These are phyloP conservation scores for Epichloe sibirici DNA, from an alignment of 2,329 filamentous ascomycete species.

Conservation along the genomic window DNA sequence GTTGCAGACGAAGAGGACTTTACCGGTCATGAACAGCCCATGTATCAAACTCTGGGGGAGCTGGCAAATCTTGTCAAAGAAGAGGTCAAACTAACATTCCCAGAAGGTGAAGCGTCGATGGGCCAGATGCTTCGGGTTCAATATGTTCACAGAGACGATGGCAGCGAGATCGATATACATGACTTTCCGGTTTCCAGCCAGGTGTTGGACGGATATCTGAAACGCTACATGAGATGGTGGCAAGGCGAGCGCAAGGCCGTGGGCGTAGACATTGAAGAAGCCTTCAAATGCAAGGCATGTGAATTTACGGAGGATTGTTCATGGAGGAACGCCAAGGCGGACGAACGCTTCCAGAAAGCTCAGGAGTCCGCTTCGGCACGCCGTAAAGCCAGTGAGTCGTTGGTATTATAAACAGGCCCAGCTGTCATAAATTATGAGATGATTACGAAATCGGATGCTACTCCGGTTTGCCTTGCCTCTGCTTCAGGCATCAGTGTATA, in stretches of 20 bases:
- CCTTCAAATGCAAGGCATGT: slow-evolving; percentile 77
- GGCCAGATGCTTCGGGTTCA: slow-evolving; percentile 40
- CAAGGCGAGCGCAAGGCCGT: slow-evolving; percentile 57
- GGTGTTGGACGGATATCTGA: slow-evolving; percentile 53
- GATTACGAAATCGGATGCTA: too few species aligned
- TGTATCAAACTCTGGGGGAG: slow-evolving; percentile 35
- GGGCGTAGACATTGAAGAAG: slow-evolving; percentile 73
- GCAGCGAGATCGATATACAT: slow-evolving; percentile 39
- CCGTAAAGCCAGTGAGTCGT: slow-evolving; percentile 1
- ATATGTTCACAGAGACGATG: slow-evolving; percentile 40
- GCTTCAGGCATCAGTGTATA: too few species aligned
- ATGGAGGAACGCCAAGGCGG: slow-evolving; percentile 63
- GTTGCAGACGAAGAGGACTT: neutral
- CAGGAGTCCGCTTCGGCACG: slow-evolving; percentile 3
- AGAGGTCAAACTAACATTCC: slow-evolving; percentile 41
- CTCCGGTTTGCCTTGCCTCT: too few species aligned
- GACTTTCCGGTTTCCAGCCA: slow-evolving; percentile 55
- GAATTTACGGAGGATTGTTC: slow-evolving; percentile 70
- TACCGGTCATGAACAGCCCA: slow-evolving; percentile 21
- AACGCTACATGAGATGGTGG: slow-evolving; percentile 76
- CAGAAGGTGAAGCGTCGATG: slow-evolving; percentile 33
- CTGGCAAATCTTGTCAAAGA: slow-evolving; percentile 32
- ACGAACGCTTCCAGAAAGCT: slow-evolving; percentile 19
- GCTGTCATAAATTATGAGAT: neutral
- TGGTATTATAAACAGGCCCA: neutral